Conservation (phyloP, 371 early-diverging fungal genomes). For the Basidiobolus meristosporus region DNA sequence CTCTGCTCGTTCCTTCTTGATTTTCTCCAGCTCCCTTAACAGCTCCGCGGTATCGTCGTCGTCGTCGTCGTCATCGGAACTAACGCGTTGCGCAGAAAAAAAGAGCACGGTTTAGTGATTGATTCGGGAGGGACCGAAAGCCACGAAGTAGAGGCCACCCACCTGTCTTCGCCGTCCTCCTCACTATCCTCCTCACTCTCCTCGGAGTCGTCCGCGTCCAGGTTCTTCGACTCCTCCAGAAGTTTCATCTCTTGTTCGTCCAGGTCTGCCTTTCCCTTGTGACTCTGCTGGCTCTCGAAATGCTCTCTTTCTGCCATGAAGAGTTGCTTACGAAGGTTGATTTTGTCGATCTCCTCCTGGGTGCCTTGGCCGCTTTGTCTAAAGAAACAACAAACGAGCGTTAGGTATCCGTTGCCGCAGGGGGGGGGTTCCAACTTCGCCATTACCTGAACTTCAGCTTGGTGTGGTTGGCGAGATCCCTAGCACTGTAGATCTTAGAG, state of each 20-base stretch:
- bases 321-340: constrained; percentile 5
- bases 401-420: neutral
- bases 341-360: constrained; percentile 8
- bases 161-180: constrained; percentile 5
- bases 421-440: neutral
- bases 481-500: constrained; percentile 44
- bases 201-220: constrained; percentile 46
- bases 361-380: constrained; percentile 45
- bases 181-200: constrained; percentile 14
- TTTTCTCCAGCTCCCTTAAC: constrained; percentile 82
- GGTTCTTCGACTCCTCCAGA: constrained; percentile 11
- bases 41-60: constrained; percentile 87
- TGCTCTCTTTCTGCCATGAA: constrained; percentile 8
- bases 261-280: constrained; percentile 3
- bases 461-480: constrained; percentile 72
- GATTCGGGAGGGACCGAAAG: too few species aligned
- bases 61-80: constrained; percentile 49
- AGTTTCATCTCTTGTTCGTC: constrained; percentile 12
- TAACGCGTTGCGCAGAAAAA: constrained; percentile 1
- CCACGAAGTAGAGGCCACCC: too few species aligned
- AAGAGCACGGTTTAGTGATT: neutral
- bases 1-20: constrained; percentile 81
- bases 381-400: neutral
- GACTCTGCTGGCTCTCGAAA: constrained; percentile 3
- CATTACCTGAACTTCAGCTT: constrained; percentile 64